Percentiles rank a stretch among this genome's conserved stretches.
Evolutionary conservation across 257 asterid genomes (phyloP).

Genomic region (Nyctanthes arbortristis): DNA sequence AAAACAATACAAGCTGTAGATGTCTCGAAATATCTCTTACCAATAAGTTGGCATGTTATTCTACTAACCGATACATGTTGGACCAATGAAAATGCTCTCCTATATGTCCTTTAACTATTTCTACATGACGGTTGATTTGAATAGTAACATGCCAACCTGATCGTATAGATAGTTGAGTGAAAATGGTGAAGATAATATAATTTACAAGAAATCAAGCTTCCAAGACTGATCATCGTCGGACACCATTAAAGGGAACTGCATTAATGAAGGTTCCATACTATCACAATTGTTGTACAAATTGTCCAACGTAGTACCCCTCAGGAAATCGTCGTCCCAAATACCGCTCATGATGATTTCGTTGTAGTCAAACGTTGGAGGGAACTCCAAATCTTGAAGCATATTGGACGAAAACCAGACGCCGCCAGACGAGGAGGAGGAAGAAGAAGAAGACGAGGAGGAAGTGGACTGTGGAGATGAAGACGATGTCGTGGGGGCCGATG

Average conservation of each 20-base stretch:
- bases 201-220: neutral
- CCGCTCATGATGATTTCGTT: slow-evolving; percentile 43
- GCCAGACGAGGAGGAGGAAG: slow-evolving; percentile 26
- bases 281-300: slow-evolving; percentile 35
- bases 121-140: too few species aligned
- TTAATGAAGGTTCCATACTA: slow-evolving; percentile 4
- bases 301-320: slow-evolving; percentile 49
- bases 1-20: neutral
- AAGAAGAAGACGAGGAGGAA: neutral
- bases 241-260: neutral
- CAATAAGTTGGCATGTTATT: too few species aligned
- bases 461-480: too few species aligned
- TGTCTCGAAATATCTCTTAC: too few species aligned
- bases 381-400: slow-evolving; percentile 37
- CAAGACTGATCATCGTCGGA: neutral
- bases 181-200: neutral
- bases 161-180: too few species aligned
- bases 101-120: too few species aligned
- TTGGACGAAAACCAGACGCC: slow-evolving; percentile 14
- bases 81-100: too few species aligned
- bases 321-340: slow-evolving; percentile 64
- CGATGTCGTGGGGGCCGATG: slow-evolving; percentile 32
- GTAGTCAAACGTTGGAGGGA: slow-evolving; percentile 36
- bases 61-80: too few species aligned
- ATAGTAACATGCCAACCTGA: too few species aligned